Percentiles rank a stretch among this genome's conserved stretches.
Evolutionary conservation across 331 rosid species (phyloP).

Genomic region (Pyracantha coccinea): DNA sequence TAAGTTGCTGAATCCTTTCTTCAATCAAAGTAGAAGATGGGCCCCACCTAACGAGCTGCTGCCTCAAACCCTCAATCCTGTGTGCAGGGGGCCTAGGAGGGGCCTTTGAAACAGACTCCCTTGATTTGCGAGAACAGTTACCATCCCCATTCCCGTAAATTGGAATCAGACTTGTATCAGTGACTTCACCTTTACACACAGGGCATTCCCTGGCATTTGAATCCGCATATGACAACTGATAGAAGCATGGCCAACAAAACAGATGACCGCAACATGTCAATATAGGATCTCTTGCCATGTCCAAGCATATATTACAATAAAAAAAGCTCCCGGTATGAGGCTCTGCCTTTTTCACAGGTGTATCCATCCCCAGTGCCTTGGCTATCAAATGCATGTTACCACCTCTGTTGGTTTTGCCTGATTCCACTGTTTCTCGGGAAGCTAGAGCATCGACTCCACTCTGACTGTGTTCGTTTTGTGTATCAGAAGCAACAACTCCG

Average conservation of each 20-base stretch:
- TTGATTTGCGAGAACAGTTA: constrained; percentile 9
- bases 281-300: constrained; percentile 53
- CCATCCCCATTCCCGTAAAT: constrained; percentile 45
- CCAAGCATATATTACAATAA: constrained; percentile 56
- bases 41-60: constrained; percentile 34
- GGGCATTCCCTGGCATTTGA: constrained; percentile 61
- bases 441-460: constrained; percentile 2
- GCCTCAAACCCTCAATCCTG: constrained; percentile 70
- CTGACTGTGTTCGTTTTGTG: constrained; percentile 13
- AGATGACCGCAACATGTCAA: constrained; percentile 84
- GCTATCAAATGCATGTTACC: constrained; percentile 36
- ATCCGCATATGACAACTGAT: constrained; percentile 37
- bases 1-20: constrained; percentile 44
- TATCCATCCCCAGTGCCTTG: constrained; percentile 40
- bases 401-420: constrained; percentile 12
- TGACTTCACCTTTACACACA: constrained; percentile 59
- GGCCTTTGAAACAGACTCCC: constrained; percentile 22
- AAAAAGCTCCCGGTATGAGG: constrained; percentile 31
- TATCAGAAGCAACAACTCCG: constrained; percentile 3
- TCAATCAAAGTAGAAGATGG: constrained; percentile 42
- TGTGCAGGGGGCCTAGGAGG: constrained; percentile 61
- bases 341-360: constrained; percentile 16
- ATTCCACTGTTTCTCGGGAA: constrained; percentile 10
- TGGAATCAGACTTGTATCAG: constrained; percentile 39
- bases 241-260: constrained; percentile 83